Evolutionary conservation across 164 flowering plant species (phyloP), one percentile per base, ranked within the genome.

Genomic region (Platanus orientalis): DNA sequence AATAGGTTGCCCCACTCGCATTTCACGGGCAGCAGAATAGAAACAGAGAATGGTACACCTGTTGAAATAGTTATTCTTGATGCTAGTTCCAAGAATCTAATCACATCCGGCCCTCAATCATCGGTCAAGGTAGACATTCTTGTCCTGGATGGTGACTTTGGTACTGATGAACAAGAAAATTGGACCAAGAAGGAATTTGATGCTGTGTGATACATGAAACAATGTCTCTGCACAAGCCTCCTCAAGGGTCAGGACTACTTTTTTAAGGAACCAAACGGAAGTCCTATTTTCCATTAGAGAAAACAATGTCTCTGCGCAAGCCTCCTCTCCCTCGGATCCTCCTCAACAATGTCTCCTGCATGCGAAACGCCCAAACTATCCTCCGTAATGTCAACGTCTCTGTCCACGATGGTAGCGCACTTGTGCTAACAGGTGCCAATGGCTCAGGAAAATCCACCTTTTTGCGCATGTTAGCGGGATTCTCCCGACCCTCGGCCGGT

Each of bases 401-500:
- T 1, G 10, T 89, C 58, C 90, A 94, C 54, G 92, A 89, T 63
- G 96, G 98, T 3, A 74, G 87, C 29, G 96, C 97, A 3, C 85
- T 94, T 9, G 84, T 89, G n/a, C 76, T 94, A 21, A 75, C 85
- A 0, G 96, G 98, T 32, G 68, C 81, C 29, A 94, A 91, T 60
- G 96, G 98, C 24, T 83, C 98, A 0, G 98, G 96, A 54, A 94
- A 91, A 75, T 62, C 87, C 42, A 91, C 98, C 24, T 83, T 87
- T 72, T 76, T 94, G 14, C 85, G 98, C 14, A 87, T 91, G 96
- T 61, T 94, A 29, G 97, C 95, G 7, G 96, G 96, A 12, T 94
- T 94, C 69, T 78, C 81, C 48, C 75, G 74, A 28, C 98, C 98
- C 21, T 87, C 97, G 6, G 97, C 96, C 23, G 97, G 98, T 23